A percentile compares a stretch with the other conserved stretches of the same genome.
phyloP scores from a whole-genome alignment of 208 protist species.

The Acanthamoeba castellanii region DNA sequence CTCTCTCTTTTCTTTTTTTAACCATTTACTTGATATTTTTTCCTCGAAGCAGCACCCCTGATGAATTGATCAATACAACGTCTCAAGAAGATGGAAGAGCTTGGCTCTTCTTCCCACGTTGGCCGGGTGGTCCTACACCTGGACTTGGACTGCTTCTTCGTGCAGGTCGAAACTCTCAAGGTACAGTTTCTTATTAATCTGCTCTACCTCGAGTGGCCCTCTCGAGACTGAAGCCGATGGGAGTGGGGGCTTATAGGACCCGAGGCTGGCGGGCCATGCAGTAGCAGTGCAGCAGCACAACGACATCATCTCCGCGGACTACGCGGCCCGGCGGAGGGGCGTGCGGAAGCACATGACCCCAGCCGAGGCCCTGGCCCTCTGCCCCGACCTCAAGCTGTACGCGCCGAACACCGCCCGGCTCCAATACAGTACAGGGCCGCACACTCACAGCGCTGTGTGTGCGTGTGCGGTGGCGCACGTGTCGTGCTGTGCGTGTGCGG shows the following conservation, averaged over 20 bases:
- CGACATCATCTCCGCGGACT: constrained; percentile 45
- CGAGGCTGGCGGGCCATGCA: background rate
- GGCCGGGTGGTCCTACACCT: constrained; percentile 17
- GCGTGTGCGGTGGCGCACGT: too few relatives aligned
- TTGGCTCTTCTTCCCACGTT: background rate
- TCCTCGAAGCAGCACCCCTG: background rate
- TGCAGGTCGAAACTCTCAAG: constrained; percentile 8
- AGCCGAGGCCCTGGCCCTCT: background rate
- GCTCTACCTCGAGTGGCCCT: background rate
- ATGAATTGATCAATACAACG: background rate
- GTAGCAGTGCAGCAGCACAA: constrained; percentile 69
- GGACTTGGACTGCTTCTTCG: constrained; percentile 65
- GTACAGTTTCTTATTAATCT: background rate
- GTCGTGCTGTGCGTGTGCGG: background rate
- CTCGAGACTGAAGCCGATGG: background rate
- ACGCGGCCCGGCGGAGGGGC: background rate
- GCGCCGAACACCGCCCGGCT: background rate
- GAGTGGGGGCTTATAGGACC: background rate
- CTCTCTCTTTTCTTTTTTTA: background rate
- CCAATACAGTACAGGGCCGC: background rate
- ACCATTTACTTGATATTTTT: background rate
- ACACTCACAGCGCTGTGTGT: too few relatives aligned
- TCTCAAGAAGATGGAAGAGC: background rate
- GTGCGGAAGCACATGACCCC: constrained; percentile 66
- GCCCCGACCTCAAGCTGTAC: constrained; percentile 46